phyloP scores from a whole-genome alignment of 495 filamentous ascomycete genomes.

The Neurospora sp. region DNA sequence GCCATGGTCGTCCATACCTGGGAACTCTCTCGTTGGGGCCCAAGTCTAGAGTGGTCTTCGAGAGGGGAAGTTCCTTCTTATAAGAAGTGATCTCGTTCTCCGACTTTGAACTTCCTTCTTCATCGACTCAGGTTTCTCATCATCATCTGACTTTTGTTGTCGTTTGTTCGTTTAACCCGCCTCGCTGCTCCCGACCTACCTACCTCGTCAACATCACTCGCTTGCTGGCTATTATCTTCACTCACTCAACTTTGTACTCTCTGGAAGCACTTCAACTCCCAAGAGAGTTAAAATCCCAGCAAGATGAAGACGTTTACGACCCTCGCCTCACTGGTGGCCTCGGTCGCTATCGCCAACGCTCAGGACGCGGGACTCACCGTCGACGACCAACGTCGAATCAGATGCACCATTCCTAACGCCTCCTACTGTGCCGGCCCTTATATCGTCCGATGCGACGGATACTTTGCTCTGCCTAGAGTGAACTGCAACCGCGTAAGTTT shows the following conservation, averaged over 20 bases:
- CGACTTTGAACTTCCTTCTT: neutral
- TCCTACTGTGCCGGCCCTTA: slow-evolving; percentile 22
- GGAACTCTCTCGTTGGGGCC: neutral
- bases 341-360: slow-evolving; percentile 19
- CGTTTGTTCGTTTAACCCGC: neutral
- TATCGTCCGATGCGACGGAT: slow-evolving; percentile 21
- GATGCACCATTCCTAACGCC: slow-evolving; percentile 15
- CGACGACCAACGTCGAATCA: slow-evolving; percentile 8
- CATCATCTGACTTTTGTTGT: neutral
- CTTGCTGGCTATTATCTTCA: neutral
- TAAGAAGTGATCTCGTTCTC: neutral
- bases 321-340: slow-evolving; percentile 13
- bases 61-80: neutral
- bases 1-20: neutral
- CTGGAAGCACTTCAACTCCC: neutral
- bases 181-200: neutral
- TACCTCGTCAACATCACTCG: neutral
- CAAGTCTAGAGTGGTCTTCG: neutral
- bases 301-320: slow-evolving; percentile 22
- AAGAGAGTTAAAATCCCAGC: neutral
- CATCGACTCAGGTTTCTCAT: neutral
- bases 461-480: slow-evolving; percentile 10
- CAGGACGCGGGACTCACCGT: slow-evolving; percentile 10
- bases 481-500: slow-evolving; percentile 17
- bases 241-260: neutral